Conservation (phyloP, 208 protist species). For the Entamoeba histolytica region DNA sequence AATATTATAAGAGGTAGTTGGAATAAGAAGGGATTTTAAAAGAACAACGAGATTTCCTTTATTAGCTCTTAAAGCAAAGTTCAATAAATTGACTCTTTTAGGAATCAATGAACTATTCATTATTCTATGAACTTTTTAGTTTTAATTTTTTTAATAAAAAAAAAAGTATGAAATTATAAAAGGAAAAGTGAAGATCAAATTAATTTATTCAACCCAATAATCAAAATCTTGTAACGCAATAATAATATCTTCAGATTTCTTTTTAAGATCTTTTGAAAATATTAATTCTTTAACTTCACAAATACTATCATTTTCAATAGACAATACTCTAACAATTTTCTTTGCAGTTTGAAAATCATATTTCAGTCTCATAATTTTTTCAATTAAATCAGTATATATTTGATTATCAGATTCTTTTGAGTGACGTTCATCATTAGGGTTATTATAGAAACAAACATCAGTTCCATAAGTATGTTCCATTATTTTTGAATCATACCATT, state of each 20-base stretch:
- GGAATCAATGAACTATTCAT: no score
- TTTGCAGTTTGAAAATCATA: neutral
- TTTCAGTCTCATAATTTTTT: neutral
- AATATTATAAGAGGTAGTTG: neutral
- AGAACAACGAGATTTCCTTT: neutral
- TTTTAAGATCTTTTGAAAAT: neutral
- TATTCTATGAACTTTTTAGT: no score
- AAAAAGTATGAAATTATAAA: no score
- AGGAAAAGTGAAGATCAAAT: neutral
- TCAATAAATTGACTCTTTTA: no score
- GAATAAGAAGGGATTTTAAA: neutral
- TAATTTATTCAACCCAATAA: neutral
- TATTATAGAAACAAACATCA: no score
- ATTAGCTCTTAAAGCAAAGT: no score
- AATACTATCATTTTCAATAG: neutral
- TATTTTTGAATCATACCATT: neutral
- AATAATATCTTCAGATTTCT: neutral
- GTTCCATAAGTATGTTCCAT: neutral
- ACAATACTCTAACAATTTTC: neutral
- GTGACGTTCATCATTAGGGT: no score
- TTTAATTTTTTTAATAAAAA: no score
- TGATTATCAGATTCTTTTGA: neutral
- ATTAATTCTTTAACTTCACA: neutral
- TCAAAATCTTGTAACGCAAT: neutral
- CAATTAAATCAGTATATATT: neutral